Evolutionary conservation across 441 rosid species (phyloP), one percentile per base, ranked within the genome.

Genomic region (Pelargonium myrrhifolium): DNA sequence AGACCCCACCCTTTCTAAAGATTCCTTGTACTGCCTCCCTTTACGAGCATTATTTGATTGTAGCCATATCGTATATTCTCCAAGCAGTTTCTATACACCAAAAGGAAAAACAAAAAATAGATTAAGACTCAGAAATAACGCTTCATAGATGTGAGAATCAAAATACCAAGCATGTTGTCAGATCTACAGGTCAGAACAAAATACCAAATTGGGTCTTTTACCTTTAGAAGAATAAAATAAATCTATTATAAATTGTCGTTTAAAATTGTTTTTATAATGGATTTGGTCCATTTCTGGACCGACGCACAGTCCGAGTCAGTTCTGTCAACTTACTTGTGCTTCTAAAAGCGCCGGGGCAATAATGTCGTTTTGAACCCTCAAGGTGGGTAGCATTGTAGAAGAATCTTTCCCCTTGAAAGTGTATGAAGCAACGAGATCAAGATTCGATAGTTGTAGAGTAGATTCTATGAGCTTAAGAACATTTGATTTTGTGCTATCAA

Each of bases 1-100:
- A 70, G 96, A 89, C 96, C 92, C 88, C 77, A 81, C 81, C 65
- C 76, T 84, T 72, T 87, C 87, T 65, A 94, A 94, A 68, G 87
- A 85, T 82, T 94, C 89, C 79, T 71, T 65, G 72, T 81, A 88
- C 37, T 68, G 72, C 76, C 84, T 84, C 73, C 85, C 89, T 81
- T 84, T 89, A 79, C 74, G 71, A 55, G 84, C 78, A 75, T 79
- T 87, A 70, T 70, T 88, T 14, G 94, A 82, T 69, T 86, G 80
- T 66, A 94, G 78, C 96, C 96, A 91, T 31, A 67, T 65, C 69
- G 51, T 70, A 68, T 89, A 89, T 56, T 91, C 94, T 77, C 76
- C 81, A 56, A 91, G 95, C 47, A 88, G 73, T 71, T 81, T 85
- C 96, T 86, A 86, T 71, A 72, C 22, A 68, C 62, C 69, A 75